Conservation (phyloP, 1,139 yeast genomes). For the Lodderomyces oxycetoniae region DNA sequence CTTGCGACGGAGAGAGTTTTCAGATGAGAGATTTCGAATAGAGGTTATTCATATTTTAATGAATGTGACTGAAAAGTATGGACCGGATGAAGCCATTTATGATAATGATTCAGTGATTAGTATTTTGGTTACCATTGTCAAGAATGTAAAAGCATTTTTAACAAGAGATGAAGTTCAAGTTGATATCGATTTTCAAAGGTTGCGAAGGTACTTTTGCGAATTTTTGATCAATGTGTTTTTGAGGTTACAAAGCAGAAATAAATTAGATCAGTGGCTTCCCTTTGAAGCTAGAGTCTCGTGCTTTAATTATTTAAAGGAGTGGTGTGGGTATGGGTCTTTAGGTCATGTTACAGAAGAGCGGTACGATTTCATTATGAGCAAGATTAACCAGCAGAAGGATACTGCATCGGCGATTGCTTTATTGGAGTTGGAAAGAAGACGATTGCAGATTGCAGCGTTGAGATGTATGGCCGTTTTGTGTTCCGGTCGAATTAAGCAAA, state of each 20-base stretch:
- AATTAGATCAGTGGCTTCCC: constrained; percentile 57
- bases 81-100: constrained; percentile 39
- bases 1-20: constrained; percentile 26
- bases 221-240: constrained; percentile 64
- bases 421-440: constrained; percentile 74
- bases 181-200: constrained; percentile 67
- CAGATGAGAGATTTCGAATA: constrained; percentile 55
- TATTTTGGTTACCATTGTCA: constrained; percentile 60
- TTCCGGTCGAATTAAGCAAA: constrained; percentile 56
- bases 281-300: constrained; percentile 84
- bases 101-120: constrained; percentile 68
- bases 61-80: constrained; percentile 62
- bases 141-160: constrained; percentile 60
- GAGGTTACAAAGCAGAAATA: constrained; percentile 43
- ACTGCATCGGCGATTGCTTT: constrained; percentile 62
- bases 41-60: constrained; percentile 77
- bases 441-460: constrained; percentile 65
- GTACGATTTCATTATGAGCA: constrained; percentile 56
- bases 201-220: constrained; percentile 78
- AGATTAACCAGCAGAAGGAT: constrained; percentile 42
- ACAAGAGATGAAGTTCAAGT: constrained; percentile 56
- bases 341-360: constrained; percentile 60
- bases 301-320: constrained; percentile 76
- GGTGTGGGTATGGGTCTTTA: constrained; percentile 88
- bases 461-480: constrained; percentile 84